Conservation (phyloP, 139 green algal species). For the Chlorella sp. region DNA sequence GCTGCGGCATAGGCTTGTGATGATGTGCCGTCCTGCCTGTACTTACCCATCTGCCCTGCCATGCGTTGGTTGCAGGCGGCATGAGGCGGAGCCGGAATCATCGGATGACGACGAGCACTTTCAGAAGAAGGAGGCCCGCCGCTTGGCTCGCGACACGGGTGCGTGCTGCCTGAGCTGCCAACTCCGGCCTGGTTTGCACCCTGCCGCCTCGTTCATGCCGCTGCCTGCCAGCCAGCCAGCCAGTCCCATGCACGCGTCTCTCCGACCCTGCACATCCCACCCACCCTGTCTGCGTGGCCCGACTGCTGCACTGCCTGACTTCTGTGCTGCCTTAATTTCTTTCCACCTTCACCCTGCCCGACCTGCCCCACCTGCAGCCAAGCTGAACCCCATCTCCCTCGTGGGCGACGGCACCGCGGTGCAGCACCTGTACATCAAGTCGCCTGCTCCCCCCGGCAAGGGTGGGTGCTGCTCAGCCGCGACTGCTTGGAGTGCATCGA, state of each 20-base stretch:
- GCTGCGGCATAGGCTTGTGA: too few relatives aligned
- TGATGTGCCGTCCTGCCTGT: too few relatives aligned
- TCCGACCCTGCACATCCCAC: not conserved
- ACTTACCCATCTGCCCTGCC: too few relatives aligned
- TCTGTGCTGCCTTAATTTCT: not conserved
- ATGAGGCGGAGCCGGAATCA: constrained; percentile 14
- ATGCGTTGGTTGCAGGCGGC: not conserved
- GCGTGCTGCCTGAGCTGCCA: not conserved
- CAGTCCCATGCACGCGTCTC: too few relatives aligned
- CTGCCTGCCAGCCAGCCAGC: too few relatives aligned
- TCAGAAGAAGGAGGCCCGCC: constrained; percentile 48
- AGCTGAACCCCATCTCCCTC: constrained; percentile 60
- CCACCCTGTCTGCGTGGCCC: not conserved
- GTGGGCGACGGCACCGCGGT: constrained; percentile 20
- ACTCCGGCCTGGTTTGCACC: not conserved
- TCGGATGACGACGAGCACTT: constrained; percentile 69
- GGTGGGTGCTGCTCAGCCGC: too few relatives aligned
- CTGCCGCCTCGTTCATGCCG: not conserved
- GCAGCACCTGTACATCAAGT: constrained; percentile 25
- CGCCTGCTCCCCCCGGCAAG: not conserved
- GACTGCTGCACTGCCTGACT: not conserved
- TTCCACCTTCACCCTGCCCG: not conserved
- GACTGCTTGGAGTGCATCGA: too few relatives aligned
- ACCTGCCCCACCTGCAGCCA: constrained; percentile 1
- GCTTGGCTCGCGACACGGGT: constrained; percentile 50